These are phyloP conservation scores for Mycotypha africana DNA, from an alignment of 371 early-diverging fungal species.

Conservation along the genomic window DNA sequence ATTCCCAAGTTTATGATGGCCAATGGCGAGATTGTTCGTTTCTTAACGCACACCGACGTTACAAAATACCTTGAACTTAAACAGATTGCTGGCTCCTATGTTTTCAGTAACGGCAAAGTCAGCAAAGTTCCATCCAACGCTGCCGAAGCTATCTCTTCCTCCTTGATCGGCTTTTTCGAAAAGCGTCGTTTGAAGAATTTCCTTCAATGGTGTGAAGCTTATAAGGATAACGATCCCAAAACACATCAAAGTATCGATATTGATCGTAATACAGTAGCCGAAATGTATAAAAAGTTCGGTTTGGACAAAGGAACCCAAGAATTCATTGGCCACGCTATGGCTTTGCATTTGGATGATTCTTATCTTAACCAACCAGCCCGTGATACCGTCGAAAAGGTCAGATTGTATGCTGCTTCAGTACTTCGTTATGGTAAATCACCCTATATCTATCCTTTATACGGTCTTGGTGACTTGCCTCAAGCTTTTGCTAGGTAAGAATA, in stretches of 20 bases:
- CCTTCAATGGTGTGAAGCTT: constrained; percentile 91
- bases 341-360: constrained; percentile 91
- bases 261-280: constrained; percentile 70
- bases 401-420: constrained; percentile 91
- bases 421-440: constrained; percentile 96
- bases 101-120: constrained; percentile 86
- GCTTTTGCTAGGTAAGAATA: constrained; percentile 89
- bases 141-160: constrained; percentile 80
- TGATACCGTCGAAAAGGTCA: constrained; percentile 93
- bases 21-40: constrained; percentile 85
- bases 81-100: constrained; percentile 94
- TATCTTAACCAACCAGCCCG: constrained; percentile 87
- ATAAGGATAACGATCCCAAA: constrained; percentile 72
- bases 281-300: constrained; percentile 90
- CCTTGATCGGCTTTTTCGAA: constrained; percentile 94
- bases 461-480: constrained; percentile 99
- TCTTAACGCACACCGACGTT: constrained; percentile 92
- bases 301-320: constrained; percentile 93
- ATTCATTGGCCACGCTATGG: constrained; percentile 98
- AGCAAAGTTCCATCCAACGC: constrained; percentile 97
- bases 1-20: constrained; percentile 99
- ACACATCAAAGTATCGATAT: constrained; percentile 86
- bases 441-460: constrained; percentile 99
- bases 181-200: constrained; percentile 96
- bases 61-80: constrained; percentile 98